Conservation (phyloP, 2,329 filamentous ascomycete genomes). For the Aureobasidium namibiae region DNA sequence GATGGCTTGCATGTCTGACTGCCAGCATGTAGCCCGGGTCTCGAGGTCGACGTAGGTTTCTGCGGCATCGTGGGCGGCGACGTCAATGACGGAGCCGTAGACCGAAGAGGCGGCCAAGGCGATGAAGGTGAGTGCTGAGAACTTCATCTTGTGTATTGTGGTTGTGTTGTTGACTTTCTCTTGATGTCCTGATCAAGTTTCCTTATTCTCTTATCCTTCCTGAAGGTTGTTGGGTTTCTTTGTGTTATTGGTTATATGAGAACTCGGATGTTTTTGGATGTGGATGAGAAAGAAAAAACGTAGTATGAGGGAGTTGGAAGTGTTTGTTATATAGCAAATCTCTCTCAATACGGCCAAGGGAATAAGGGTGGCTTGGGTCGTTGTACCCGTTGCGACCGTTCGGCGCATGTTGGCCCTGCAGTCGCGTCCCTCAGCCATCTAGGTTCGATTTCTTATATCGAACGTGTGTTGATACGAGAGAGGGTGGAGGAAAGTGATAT, state of each 20-base stretch:
- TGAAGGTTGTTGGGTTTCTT: background rate
- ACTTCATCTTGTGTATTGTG: slow-evolving; percentile 9
- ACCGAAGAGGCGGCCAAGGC: slow-evolving; percentile 10
- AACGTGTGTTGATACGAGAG: background rate
- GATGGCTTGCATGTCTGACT: slow-evolving; percentile 3
- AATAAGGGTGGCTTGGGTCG: slow-evolving; percentile 7
- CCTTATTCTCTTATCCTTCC: background rate
- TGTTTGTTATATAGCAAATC: slow-evolving; percentile 8
- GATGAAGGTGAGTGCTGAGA: slow-evolving; percentile 7
- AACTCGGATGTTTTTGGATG: slow-evolving; percentile 6
- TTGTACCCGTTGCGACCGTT: slow-evolving; percentile 8
- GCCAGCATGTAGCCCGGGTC: slow-evolving; percentile 6
- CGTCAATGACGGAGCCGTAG: background rate
- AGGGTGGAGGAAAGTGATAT: background rate
- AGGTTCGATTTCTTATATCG: background rate
- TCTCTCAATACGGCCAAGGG: slow-evolving; percentile 1
- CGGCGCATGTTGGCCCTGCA: slow-evolving; percentile 2
- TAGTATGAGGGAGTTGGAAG: background rate
- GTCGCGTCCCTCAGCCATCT: slow-evolving; percentile 3
- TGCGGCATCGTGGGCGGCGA: background rate
- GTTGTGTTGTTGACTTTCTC: background rate
- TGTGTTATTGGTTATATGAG: background rate
- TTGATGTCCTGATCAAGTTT: slow-evolving; percentile 9
- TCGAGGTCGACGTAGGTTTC: background rate
- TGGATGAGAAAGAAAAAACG: background rate